These are phyloP conservation scores for Aspergillus mulundensis DNA, from an alignment of 495 filamentous ascomycete species.

Conservation along the genomic window DNA sequence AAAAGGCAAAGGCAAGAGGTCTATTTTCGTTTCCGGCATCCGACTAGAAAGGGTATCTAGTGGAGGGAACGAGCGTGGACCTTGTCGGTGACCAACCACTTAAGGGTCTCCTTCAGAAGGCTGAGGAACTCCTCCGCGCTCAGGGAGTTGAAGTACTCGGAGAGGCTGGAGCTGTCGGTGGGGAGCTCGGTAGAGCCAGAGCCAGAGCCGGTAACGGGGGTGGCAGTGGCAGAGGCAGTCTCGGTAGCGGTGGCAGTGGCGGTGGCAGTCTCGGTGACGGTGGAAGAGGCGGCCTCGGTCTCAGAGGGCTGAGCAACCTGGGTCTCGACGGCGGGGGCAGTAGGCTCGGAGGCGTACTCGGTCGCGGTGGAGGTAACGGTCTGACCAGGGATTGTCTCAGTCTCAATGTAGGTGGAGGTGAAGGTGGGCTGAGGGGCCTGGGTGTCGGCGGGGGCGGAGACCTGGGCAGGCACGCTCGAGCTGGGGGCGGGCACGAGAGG, in stretches of 20 bases:
- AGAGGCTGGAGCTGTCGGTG: conserved; percentile 25
- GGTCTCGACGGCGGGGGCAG: not conserved
- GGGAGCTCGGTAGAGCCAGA: conserved; percentile 13
- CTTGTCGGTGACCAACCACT: conserved; percentile 38
- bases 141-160: conserved; percentile 35
- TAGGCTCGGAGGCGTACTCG: not conserved
- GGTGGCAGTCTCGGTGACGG: not conserved
- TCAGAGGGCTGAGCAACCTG: not conserved
- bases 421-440: conserved; percentile 19
- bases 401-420: conserved; percentile 5
- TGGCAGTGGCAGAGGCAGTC: conserved; percentile 6
- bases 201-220: conserved; percentile 5
- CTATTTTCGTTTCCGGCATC: conserved; percentile 11
- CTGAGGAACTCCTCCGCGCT: conserved; percentile 34
- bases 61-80: conserved; percentile 32
- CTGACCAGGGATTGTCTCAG: not conserved
- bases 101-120: conserved; percentile 31
- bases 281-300: not conserved
- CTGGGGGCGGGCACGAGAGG: not conserved
- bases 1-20: conserved; percentile 9
- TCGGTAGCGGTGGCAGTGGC: conserved; percentile 12
- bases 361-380: conserved; percentile 13
- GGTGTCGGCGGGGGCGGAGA: conserved; percentile 19
- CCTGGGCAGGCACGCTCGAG: conserved; percentile 11
- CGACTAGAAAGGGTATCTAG: conserved; percentile 5